These are phyloP conservation scores for Rutstroemia sp. DNA, from an alignment of 2,329 filamentous ascomycete species.

Conservation along the genomic window DNA sequence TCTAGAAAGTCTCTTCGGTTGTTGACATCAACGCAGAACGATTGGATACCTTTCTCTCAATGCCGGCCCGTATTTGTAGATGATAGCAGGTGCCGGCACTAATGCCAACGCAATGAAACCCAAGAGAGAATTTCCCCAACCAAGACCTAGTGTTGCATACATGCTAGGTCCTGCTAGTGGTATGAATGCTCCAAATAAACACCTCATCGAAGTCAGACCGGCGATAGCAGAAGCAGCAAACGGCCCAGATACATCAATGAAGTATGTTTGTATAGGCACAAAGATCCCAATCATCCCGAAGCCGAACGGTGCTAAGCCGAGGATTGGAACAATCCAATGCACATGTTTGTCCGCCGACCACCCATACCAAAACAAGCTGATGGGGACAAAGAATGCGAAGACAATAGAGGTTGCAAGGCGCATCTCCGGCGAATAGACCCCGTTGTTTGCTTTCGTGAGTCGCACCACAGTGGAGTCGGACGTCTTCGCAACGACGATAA, in stretches of 20 bases:
- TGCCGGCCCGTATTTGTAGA: background rate
- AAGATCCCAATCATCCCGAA: slow-evolving; percentile 40
- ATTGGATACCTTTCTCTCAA: background rate
- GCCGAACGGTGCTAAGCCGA: slow-evolving; percentile 40
- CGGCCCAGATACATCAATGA: slow-evolving; percentile 40
- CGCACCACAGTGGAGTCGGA: slow-evolving; percentile 41
- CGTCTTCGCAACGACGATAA: slow-evolving; percentile 31
- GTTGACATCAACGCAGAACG: background rate
- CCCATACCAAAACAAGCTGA: slow-evolving; percentile 48
- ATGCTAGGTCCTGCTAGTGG: slow-evolving; percentile 44
- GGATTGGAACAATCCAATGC: slow-evolving; percentile 50
- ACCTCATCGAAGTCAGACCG: slow-evolving; percentile 17
- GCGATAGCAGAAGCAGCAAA: slow-evolving; percentile 36
- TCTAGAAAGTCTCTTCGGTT: too few relatives aligned
- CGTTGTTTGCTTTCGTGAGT: slow-evolving; percentile 34
- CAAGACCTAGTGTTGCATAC: slow-evolving; percentile 39
- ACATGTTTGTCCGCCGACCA: slow-evolving; percentile 47
- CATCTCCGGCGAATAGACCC: slow-evolving; percentile 31
- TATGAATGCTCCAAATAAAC: slow-evolving; percentile 42
- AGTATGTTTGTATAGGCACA: slow-evolving; percentile 32
- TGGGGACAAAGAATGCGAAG: slow-evolving; percentile 45
- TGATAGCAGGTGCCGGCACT: slow-evolving; percentile 42
- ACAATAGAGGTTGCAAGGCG: slow-evolving; percentile 39
- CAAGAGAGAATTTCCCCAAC: slow-evolving; percentile 20
- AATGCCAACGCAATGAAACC: slow-evolving; percentile 36